A percentile compares a stretch with the other conserved stretches of the same genome.
These are phyloP conservation scores for Inga laurina DNA, from an alignment of 306 rosid genomes.

Conservation along the genomic window DNA sequence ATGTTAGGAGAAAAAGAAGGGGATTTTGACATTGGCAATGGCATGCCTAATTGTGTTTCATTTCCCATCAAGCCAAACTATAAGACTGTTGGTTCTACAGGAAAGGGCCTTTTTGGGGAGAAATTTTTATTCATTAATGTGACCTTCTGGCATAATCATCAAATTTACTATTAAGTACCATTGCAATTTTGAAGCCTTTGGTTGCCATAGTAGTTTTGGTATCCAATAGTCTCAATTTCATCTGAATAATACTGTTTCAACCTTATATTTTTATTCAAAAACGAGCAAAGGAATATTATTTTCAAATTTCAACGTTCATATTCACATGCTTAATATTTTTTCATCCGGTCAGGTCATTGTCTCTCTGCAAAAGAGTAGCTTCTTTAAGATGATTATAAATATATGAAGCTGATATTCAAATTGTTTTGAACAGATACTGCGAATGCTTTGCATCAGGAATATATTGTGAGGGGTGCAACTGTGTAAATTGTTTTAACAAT, in stretches of 20 bases:
- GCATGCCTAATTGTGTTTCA: too few relatives aligned
- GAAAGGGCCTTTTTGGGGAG: background rate
- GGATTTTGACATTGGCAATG: too few relatives aligned
- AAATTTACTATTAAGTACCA: background rate
- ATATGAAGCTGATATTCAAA: slow-evolving; percentile 32
- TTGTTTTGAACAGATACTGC: slow-evolving; percentile 82
- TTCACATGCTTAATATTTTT: background rate
- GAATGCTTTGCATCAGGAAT: slow-evolving; percentile 99
- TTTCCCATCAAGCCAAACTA: too few relatives aligned
- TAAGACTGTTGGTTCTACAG: too few relatives aligned
- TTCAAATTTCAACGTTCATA: too few relatives aligned
- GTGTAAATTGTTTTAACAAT: slow-evolving; percentile 93
- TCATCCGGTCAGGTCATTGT: background rate
- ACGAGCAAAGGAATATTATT: background rate
- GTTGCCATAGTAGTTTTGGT: background rate
- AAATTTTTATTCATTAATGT: background rate
- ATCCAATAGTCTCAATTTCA: slow-evolving; percentile 25
- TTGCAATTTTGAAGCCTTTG: slow-evolving; percentile 12
- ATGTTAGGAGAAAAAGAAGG: too few relatives aligned
- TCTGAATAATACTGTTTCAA: slow-evolving; percentile 11
- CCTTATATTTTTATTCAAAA: slow-evolving; percentile 12
- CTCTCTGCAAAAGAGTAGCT: slow-evolving; percentile 5
- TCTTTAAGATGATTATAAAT: slow-evolving; percentile 13
- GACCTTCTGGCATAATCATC: background rate
- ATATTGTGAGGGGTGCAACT: slow-evolving; percentile 99